These are phyloP conservation scores for Jaenimonas drosophilae DNA, from an alignment of 208 protist species.

Conservation along the genomic window DNA sequence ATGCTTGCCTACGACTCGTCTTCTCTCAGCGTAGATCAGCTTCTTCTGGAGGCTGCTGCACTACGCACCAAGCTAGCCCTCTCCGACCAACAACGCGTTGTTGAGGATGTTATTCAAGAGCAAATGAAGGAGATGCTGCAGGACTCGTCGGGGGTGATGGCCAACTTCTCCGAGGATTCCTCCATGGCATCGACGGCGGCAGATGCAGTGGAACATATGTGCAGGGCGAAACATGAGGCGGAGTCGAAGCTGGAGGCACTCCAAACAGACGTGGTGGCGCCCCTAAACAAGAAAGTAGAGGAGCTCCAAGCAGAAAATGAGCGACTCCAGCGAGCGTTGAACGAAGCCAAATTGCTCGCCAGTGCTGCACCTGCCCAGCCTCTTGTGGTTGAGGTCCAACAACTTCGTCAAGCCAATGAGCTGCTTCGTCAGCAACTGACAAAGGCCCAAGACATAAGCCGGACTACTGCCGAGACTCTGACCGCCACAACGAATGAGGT, in stretches of 20 bases:
- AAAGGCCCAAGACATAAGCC: conserved; percentile 8
- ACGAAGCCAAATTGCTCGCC: conserved; percentile 25
- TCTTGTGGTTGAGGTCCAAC: conserved; percentile 42
- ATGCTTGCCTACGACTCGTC: no score
- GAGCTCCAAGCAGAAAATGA: conserved; percentile 28
- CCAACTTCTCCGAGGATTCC: no score
- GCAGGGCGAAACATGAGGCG: conserved; percentile 22
- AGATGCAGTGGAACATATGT: conserved; percentile 22
- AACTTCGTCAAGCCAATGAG: conserved; percentile 38
- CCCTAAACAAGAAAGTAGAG: conserved; percentile 39
- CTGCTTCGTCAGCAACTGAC: conserved; percentile 36
- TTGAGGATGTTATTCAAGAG: no score
- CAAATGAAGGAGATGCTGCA: no score
- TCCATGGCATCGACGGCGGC: no score
- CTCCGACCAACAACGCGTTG: no score
- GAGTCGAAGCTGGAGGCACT: conserved; percentile 19
- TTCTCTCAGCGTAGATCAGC: no score
- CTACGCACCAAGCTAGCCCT: no score
- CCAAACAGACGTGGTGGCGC: conserved; percentile 17
- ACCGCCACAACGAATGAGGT: no score
- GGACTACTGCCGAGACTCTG: conserved; percentile 3
- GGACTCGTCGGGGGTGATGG: no score
- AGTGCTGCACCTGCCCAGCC: conserved; percentile 19
- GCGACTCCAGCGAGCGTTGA: conserved; percentile 18
- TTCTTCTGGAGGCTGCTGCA: no score